Percentiles rank a stretch among this genome's conserved stretches.
Conservation (phyloP, 495 filamentous ascomycete species). For the Aspergillus haitiensis region DNA sequence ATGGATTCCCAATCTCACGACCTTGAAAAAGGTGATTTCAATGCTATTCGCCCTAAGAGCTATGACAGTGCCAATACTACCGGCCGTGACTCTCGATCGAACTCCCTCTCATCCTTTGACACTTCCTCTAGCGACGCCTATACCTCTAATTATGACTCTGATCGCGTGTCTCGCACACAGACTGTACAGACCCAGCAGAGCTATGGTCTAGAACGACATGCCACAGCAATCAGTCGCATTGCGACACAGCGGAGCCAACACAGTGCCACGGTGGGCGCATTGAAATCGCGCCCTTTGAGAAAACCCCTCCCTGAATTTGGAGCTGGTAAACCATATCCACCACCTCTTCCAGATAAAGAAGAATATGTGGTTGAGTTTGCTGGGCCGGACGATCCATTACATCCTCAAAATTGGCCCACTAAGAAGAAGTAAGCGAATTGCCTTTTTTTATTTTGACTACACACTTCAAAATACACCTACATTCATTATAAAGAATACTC, state of each 20-base stretch:
- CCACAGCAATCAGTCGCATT: conserved; percentile 74
- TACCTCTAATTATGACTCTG: conserved; percentile 17
- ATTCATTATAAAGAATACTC: background rate
- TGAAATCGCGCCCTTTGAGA: conserved; percentile 50
- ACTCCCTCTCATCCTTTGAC: conserved; percentile 23
- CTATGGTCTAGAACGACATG: conserved; percentile 61
- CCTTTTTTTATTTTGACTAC: background rate
- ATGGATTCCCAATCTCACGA: conserved; percentile 43
- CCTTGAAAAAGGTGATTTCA: conserved; percentile 34
- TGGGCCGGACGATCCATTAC: conserved; percentile 73
- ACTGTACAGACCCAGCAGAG: conserved; percentile 55
- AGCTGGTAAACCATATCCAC: conserved; percentile 77
- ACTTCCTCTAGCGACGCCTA: conserved; percentile 22
- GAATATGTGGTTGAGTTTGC: conserved; percentile 88
- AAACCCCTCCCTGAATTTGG: conserved; percentile 63
- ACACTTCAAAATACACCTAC: background rate
- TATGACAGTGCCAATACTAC: conserved; percentile 26
- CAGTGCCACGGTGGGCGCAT: conserved; percentile 68
- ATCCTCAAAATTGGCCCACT: conserved; percentile 82
- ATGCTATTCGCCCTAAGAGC: background rate
- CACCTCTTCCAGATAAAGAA: conserved; percentile 67
- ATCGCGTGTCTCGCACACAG: conserved; percentile 56
- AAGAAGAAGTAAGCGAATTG: conserved; percentile 64
- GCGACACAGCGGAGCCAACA: conserved; percentile 75
- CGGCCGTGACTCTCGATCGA: conserved; percentile 12